Conservation (phyloP, 495 filamentous ascomycete species). For the Pyrenula massariospora region DNA sequence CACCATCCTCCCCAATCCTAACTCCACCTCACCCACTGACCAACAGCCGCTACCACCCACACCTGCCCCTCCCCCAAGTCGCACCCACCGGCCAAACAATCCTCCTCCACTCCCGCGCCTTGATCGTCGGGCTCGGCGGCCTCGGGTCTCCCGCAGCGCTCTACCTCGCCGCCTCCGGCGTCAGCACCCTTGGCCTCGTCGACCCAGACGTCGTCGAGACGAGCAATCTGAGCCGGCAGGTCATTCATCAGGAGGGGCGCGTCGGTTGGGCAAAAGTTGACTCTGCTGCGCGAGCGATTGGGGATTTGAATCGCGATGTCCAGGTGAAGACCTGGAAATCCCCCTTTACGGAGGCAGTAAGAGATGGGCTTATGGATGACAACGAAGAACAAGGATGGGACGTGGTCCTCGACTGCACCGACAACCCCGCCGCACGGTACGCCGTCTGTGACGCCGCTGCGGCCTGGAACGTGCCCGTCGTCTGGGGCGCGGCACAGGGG, state of each 20-base stretch:
- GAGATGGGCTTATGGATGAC: background rate
- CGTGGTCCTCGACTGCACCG: slow-evolving; percentile 85
- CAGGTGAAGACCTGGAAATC: background rate
- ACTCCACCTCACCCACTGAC: background rate
- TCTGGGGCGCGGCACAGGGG: slow-evolving; percentile 77
- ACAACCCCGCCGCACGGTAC: slow-evolving; percentile 84
- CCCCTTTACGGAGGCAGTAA: background rate
- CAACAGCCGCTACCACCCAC: background rate
- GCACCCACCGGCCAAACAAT: slow-evolving; percentile 56
- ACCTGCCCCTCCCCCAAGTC: background rate
- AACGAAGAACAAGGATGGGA: slow-evolving; percentile 43
- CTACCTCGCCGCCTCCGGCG: slow-evolving; percentile 70
- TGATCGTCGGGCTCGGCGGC: slow-evolving; percentile 88
- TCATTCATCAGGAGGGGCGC: slow-evolving; percentile 57
- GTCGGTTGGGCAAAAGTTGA: slow-evolving; percentile 76
- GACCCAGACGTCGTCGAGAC: slow-evolving; percentile 80
- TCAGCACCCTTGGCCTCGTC: slow-evolving; percentile 72
- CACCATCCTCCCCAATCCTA: background rate
- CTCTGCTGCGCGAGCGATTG: slow-evolving; percentile 42
- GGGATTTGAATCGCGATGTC: slow-evolving; percentile 50
- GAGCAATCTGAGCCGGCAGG: slow-evolving; percentile 90
- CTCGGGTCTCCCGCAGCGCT: slow-evolving; percentile 83
- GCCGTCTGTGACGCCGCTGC: slow-evolving; percentile 86
- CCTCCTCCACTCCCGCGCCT: slow-evolving; percentile 55
- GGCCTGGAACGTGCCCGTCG: slow-evolving; percentile 62